phyloP scores from a whole-genome alignment of 192 early-diverging fungal species.

The Backusella macrospora region DNA sequence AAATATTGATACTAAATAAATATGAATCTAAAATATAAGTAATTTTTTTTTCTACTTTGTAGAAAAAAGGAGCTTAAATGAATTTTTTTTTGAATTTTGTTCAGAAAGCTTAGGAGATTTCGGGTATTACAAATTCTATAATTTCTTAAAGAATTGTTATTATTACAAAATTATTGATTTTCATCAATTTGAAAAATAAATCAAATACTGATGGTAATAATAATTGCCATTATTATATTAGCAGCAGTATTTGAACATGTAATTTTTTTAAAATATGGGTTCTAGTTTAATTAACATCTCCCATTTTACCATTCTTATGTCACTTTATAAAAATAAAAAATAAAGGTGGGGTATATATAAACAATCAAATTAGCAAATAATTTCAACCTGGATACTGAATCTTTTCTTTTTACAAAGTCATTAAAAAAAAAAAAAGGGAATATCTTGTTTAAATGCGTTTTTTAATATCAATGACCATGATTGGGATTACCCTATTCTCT shows the following conservation, averaged over 20 bases:
- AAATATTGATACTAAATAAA: background rate
- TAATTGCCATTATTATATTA: background rate
- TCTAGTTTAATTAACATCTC: constrained; percentile 6
- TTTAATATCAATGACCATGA: background rate
- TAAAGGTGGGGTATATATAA: background rate
- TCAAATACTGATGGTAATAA: background rate
- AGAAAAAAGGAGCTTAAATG: constrained; percentile 12
- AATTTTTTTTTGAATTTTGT: background rate
- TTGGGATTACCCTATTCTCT: background rate
- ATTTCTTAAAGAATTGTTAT: background rate
- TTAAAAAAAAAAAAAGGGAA: background rate
- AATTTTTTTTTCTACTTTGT: background rate
- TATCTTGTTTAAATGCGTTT: background rate
- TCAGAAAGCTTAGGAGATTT: background rate
- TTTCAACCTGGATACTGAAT: background rate
- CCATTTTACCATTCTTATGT: background rate
- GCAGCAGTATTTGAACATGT: background rate
- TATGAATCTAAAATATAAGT: background rate
- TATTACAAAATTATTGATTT: background rate
- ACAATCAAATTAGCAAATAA: background rate
- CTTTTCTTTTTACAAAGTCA: background rate
- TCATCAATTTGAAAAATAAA: background rate
- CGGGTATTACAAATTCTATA: background rate
- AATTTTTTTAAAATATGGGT: background rate
- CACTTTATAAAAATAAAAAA: background rate